phyloP scores from a whole-genome alignment of 768 basidiomycete genomes.

The Royoungia palumana region DNA sequence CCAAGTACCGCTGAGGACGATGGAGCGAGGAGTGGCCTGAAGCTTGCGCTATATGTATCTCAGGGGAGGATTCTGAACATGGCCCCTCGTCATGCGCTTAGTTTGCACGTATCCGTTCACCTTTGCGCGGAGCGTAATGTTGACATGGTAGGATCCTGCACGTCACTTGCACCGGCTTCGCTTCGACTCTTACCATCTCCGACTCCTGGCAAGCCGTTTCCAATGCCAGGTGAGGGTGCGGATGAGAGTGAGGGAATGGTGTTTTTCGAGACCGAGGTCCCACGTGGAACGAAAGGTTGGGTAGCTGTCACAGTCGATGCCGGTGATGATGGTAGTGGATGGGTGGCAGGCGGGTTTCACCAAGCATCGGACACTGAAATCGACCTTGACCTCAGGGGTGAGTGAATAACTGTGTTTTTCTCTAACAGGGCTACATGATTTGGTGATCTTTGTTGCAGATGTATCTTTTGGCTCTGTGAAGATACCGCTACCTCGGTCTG shows the following conservation, averaged over 20 bases:
- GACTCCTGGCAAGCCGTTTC: slow-evolving; percentile 51
- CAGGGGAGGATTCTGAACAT: slow-evolving; percentile 52
- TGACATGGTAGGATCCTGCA: slow-evolving; percentile 34
- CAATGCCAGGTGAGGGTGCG: slow-evolving; percentile 61
- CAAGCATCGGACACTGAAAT: slow-evolving; percentile 29
- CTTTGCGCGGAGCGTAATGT: slow-evolving; percentile 36
- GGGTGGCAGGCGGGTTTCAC: slow-evolving; percentile 59
- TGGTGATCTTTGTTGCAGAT: slow-evolving; percentile 31
- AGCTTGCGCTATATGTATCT: slow-evolving; percentile 57
- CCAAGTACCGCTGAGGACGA: background rate
- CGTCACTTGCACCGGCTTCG: slow-evolving; percentile 39
- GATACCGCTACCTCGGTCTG: slow-evolving; percentile 32
- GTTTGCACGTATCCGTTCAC: slow-evolving; percentile 47
- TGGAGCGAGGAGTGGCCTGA: slow-evolving; percentile 11
- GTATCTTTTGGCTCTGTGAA: slow-evolving; percentile 35
- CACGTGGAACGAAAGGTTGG: slow-evolving; percentile 32
- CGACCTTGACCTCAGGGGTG: slow-evolving; percentile 44
- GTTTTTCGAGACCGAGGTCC: slow-evolving; percentile 53
- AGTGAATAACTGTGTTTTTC: slow-evolving; percentile 10
- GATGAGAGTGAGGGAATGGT: slow-evolving; percentile 76
- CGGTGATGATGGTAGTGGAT: slow-evolving; percentile 50
- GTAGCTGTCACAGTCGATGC: slow-evolving; percentile 53
- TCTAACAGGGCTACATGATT: slow-evolving; percentile 2
- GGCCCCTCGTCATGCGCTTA: slow-evolving; percentile 44
- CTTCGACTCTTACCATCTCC: slow-evolving; percentile 67